Evolutionary conservation across 495 filamentous ascomycete genomes (phyloP), one percentile per base, ranked within the genome.

Genomic region (Penicillium nucicola): DNA sequence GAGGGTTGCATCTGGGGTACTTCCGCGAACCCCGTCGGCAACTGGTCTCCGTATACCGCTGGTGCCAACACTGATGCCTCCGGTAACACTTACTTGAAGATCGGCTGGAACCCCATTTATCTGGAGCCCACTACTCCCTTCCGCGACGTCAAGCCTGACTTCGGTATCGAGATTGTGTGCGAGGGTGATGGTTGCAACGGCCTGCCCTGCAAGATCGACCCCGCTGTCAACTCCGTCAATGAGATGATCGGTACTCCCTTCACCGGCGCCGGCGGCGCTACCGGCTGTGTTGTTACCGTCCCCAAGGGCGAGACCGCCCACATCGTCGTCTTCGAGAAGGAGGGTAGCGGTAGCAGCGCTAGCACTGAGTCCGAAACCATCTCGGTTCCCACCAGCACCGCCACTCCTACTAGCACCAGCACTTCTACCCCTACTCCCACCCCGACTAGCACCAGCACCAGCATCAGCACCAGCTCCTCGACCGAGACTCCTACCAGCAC

Each of bases 41-140:
- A 93, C 71, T 93, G 89, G 89, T 74, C 79, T 39, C 86, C 88
- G 1, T 93, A 85, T 57, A 88, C 90, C 50, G 83, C 84, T 25
- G 89, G 89, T 42, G 86, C 85, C 30, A 91, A 92, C 69, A 84
- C 84, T 31, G 79, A 82, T 50, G 57, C 60, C 23, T 69, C 65
- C 45, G 88, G 87, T 43, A 70, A 79, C 44, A 90, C 88, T 3
- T 92, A 81, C 55, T 73, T 87, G 42, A 91, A 88, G 74, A 77
- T 93, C 45, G 87, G 82, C 40, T 89, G 86, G 80, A 92, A 92
- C 71, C 88, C 88, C 31, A 85, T 89, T 50, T 92, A 82, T 57
- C 76, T 84, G 43, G 77, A 78, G 57, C 70, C 74, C 12, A 56
- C 76, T 28, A 78, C 76, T n/a, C 74, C 75, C 1, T 83, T 89